Evolutionary conservation across 306 rosid genomes (phyloP).

Genomic region (Mimosa pudica): DNA sequence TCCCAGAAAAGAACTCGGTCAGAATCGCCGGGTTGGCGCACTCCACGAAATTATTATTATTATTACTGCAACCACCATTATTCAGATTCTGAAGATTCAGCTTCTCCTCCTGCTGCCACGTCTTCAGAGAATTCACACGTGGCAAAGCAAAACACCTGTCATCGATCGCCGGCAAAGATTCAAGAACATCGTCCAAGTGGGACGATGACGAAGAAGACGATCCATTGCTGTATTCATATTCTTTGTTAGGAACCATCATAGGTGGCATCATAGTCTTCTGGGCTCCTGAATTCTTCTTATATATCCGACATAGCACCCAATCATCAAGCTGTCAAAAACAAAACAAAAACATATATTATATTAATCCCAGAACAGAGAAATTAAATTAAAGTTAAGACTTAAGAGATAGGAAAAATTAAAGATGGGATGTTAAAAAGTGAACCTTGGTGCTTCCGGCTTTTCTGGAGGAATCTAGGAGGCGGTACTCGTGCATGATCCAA

Average conservation of each 20-base stretch:
- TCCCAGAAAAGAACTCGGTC: conserved; percentile 43
- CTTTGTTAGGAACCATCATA: conserved; percentile 51
- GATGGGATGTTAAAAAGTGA: not conserved
- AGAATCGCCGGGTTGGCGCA: conserved; percentile 63
- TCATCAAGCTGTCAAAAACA: not conserved
- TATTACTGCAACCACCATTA: conserved; percentile 32
- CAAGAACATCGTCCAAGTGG: conserved; percentile 68
- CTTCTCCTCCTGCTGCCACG: conserved; percentile 52
- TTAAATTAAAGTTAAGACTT: not conserved
- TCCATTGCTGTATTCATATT: conserved; percentile 67
- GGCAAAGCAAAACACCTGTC: conserved; percentile 64
- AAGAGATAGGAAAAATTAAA: not conserved
- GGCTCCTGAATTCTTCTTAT: conserved; percentile 13
- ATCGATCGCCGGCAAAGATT: conserved; percentile 65
- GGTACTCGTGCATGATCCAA: conserved; percentile 99
- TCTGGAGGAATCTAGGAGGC: conserved; percentile 61
- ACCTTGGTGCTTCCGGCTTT: conserved; percentile 49
- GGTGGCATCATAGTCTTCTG: conserved; percentile 10
- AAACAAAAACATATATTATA: not conserved
- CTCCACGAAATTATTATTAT: conserved; percentile 42
- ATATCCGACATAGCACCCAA: conserved; percentile 19
- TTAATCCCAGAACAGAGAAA: not conserved
- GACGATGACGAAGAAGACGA: conserved; percentile 67
- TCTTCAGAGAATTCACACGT: conserved; percentile 54
- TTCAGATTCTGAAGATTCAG: conserved; percentile 42